Conservation (phyloP, 2,329 filamentous ascomycete species). For the Colletotrichum sp. region DNA sequence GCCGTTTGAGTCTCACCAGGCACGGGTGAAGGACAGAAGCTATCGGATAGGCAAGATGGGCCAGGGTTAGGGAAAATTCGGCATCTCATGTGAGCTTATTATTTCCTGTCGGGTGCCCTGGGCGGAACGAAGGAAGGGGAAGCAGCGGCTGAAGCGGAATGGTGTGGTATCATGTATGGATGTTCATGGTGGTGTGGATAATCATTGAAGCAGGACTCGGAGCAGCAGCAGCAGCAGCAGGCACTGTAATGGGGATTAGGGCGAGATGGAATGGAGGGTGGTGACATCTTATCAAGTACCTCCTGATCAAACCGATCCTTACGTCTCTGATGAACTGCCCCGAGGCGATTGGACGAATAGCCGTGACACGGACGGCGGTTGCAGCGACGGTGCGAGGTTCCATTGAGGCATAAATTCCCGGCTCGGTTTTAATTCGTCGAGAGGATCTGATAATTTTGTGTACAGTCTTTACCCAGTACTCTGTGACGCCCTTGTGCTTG, state of each 20-base stretch:
- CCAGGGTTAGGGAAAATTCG: background rate
- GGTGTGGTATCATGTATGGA: background rate
- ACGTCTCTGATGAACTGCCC: background rate
- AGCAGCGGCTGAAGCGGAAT: background rate
- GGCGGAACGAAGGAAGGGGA: background rate
- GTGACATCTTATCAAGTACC: constrained; percentile 21
- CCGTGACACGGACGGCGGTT: background rate
- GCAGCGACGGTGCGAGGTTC: background rate
- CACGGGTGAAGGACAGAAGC: background rate
- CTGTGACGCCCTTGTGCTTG: background rate
- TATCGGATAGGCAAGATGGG: background rate
- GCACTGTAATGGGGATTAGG: background rate
- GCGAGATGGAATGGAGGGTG: background rate
- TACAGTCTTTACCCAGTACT: background rate
- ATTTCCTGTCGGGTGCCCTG: too few relatives aligned
- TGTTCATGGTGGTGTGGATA: background rate
- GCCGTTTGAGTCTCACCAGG: background rate
- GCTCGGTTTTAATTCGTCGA: background rate
- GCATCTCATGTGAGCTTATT: background rate
- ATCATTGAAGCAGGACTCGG: background rate
- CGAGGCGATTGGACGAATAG: constrained; percentile 6
- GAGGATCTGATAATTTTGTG: background rate
- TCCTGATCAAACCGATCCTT: background rate
- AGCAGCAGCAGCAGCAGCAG: background rate
- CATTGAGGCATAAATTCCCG: constrained; percentile 9